Base-by-base conservation (phyloP, 2,329 filamentous ascomycete species). In the Ceratocystis huliohia region DNA sequence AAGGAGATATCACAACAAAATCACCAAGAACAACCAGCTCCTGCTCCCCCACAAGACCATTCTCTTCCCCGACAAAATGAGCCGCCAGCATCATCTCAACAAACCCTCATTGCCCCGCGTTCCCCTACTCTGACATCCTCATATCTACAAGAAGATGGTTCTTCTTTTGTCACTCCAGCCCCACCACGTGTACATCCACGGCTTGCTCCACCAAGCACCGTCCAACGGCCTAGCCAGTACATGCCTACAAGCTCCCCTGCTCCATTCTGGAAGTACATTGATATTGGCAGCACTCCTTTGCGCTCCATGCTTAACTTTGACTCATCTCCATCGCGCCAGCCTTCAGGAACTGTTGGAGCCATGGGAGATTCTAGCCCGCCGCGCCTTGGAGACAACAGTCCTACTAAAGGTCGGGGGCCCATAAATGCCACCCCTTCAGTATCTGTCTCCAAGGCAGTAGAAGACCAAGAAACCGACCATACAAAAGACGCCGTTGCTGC, bases 261-360 rank as follows among this genome's bases (percentile, higher is more conserved):
- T 0, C 89, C 89, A 0, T 94, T 95, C 75, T 95, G 90, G 90
- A 91, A 89, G 74, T 94, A 89, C 74, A 86, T 88, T 50, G 88
- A 91, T 70, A 82, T 90, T 68, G 83, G 84, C 30, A 89, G 85
- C 74, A 92, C 88, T 1, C 89, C 89, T 1, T 78, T 88, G 65
- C 79, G 79, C 70, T 76, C 78, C 15, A 71, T 75, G 3, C 71
- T 74, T 0, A 74, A 77, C 3, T 84, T 82, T 66, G 84, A 87
- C 68, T 73, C 81, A 50, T 87, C 84, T 71, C 85, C 85, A 1
- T 80, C 80, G 6, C 86, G 85, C 72, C 72, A 74, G 17, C 72
- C 74, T 70, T 28, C 37, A 30, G 61, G 22, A 63, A 25, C 41
- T 33, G 20, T 20, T 3, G 17, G 48, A 15, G 59, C 41, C 22